Base-by-base conservation (phyloP, 768 basidiomycete species). In the Gloeostereum incarnatum region DNA sequence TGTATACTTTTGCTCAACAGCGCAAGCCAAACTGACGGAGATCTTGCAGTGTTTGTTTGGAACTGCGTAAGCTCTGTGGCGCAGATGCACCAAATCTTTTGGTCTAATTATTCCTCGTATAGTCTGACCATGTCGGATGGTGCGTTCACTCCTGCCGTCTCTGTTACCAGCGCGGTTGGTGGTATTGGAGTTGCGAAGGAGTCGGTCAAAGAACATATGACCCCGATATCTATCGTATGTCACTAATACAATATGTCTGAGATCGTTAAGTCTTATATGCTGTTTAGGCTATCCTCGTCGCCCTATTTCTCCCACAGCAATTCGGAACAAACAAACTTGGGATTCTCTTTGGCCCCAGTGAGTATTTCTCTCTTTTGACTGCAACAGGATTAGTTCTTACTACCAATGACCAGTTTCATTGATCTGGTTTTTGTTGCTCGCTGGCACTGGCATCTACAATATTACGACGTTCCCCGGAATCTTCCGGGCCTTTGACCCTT, bases 81-180 rank as follows among this genome's bases (percentile, higher is more conserved):
- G 9, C 18, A 14, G 16, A 16, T 2, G 16, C 21, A 6, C 4
- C n/a, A 13, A 22, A 18, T 11, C 4, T 2, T 24, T 14, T 30
- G 49, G 20, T 14, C 19, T n/a, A n/a, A 23, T 19, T 2, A 32
- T 27, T n/a, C n/a, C n/a, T n/a, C n/a, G n/a, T n/a, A n/a, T 16
- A 69, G 72, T 10, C 57, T 82, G 30, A 80, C 79, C 0, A 68
- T 83, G 60, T 73, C 78, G 0, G 81, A 84, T 43, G 81, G 81
- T 23, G 58, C 80, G 16, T 66, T 83, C 24, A 81, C 79, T 1
- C 77, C 79, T 3, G 78, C 81, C 4, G 79, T 83, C 5, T 78
- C 77, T 0, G 74, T 83, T 6, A 78, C 75, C 0, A 75, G 73
- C 26, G 80, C 79, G 4, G 77, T 83, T 2, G 71, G 62, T 11